Evolutionary conservation across 352 stramenopile genomes (phyloP).

Genomic region (Hyaloperonospora brassicae): DNA sequence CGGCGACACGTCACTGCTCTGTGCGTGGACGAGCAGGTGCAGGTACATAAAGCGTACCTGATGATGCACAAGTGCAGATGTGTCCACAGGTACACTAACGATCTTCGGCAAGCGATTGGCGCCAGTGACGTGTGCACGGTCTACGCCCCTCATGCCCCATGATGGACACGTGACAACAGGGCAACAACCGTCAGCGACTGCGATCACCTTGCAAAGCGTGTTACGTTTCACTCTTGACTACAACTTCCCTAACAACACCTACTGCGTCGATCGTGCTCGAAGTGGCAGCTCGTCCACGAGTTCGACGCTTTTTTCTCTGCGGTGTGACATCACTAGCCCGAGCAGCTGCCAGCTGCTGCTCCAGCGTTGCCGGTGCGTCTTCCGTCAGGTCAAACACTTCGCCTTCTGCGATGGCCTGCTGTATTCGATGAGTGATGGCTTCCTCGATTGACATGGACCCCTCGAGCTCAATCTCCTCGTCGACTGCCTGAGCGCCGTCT

Average conservation of each 20-base stretch:
- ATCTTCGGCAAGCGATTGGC: too few species aligned
- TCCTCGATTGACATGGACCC: slow-evolving; percentile 68
- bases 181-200: too few species aligned
- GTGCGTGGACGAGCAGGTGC: too few species aligned
- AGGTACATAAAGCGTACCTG: too few species aligned
- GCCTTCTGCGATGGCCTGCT: slow-evolving; percentile 41
- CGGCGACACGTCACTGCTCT: too few species aligned
- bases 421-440: slow-evolving; percentile 50
- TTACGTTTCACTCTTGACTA: slow-evolving; percentile 23
- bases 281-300: slow-evolving; percentile 4
- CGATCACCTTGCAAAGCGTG: slow-evolving; percentile 1
- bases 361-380: slow-evolving; percentile 34
- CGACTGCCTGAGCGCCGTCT: slow-evolving; percentile 20
- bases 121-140: too few species aligned
- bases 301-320: slow-evolving; percentile 31
- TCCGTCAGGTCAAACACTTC: slow-evolving; percentile 66
- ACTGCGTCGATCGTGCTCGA: neutral
- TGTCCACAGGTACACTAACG: too few species aligned
- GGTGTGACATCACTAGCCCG: slow-evolving; percentile 9
- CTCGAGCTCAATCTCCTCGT: slow-evolving; percentile 65
- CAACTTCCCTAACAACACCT: neutral
- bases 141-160: too few species aligned
- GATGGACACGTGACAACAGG: too few species aligned
- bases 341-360: slow-evolving; percentile 26
- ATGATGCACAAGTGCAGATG: too few species aligned